Conservation (phyloP, 2,329 filamentous ascomycete species). For the Emergomyces orientalis region DNA sequence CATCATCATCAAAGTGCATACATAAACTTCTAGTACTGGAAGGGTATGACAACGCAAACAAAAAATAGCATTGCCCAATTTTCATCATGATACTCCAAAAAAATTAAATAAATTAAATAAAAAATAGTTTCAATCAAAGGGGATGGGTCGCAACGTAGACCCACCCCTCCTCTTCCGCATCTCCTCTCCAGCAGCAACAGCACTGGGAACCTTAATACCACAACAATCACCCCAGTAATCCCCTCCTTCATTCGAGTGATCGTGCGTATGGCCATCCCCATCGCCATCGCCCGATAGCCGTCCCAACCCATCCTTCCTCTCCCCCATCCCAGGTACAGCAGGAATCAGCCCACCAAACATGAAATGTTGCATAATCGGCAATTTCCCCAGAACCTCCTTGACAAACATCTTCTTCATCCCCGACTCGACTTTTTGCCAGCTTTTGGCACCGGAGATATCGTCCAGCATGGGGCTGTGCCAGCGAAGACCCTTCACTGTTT, state of each 20-base stretch:
- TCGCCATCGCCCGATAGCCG: conserved; percentile 53
- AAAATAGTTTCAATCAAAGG: conserved; percentile 35
- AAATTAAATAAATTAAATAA: too few relatives aligned
- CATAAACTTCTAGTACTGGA: neutral
- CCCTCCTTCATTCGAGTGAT: conserved; percentile 22
- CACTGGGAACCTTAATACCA: conserved; percentile 93
- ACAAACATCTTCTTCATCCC: conserved; percentile 98
- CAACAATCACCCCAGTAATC: conserved; percentile 88
- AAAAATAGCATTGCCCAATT: neutral
- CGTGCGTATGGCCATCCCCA: conserved; percentile 61
- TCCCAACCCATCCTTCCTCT: conserved; percentile 43
- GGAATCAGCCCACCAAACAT: conserved; percentile 80
- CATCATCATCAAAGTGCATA: neutral
- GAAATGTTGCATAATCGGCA: conserved; percentile 98
- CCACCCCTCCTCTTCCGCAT: conserved; percentile 64
- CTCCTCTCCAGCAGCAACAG: conserved; percentile 81
- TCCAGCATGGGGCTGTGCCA: conserved; percentile 99
- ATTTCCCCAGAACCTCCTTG: conserved; percentile 80
- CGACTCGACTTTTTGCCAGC: conserved; percentile 83
- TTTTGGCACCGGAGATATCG: conserved; percentile 84
- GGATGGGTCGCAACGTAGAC: conserved; percentile 52
- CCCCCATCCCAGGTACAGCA: conserved; percentile 67
- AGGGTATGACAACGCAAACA: neutral
- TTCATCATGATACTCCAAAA: neutral
- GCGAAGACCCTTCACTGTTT: conserved; percentile 84